phyloP scores from a whole-genome alignment of 2,329 filamentous ascomycete species.

The Phaeosphaeriaceae sp. region DNA sequence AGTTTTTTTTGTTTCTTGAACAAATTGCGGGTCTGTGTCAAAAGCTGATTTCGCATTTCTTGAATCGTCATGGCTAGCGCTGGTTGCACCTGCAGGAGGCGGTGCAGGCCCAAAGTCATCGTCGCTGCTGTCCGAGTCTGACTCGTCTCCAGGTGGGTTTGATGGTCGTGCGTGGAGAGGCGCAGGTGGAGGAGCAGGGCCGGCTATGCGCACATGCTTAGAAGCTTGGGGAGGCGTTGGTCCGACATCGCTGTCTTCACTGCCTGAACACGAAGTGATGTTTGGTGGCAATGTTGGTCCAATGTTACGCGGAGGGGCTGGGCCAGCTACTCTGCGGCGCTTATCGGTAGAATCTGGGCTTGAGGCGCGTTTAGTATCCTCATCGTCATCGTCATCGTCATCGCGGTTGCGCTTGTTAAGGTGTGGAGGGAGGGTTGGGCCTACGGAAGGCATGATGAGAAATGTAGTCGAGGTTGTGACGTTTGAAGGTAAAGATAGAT shows the following conservation, averaged over 20 bases:
- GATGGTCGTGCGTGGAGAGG: slow-evolving; percentile 54
- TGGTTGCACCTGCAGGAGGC: slow-evolving; percentile 39
- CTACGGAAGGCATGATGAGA: slow-evolving; percentile 68
- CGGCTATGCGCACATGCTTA: slow-evolving; percentile 52
- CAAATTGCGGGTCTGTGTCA: slow-evolving; percentile 39
- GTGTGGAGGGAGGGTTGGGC: slow-evolving; percentile 72
- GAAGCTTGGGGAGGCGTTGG: slow-evolving; percentile 54
- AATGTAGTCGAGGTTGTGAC: slow-evolving; percentile 2
- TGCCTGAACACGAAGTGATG: slow-evolving; percentile 29
- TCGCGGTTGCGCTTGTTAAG: slow-evolving; percentile 61
- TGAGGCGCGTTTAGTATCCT: slow-evolving; percentile 50
- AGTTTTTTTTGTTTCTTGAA: slow-evolving; percentile 51
- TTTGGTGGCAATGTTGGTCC: slow-evolving; percentile 62
- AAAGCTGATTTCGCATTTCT: slow-evolving; percentile 35
- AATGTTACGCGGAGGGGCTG: slow-evolving; percentile 60
- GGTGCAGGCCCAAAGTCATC: slow-evolving; percentile 56
- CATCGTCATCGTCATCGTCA: slow-evolving; percentile 51
- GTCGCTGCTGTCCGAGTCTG: slow-evolving; percentile 47
- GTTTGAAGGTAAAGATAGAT: background rate
- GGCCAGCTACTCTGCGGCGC: slow-evolving; percentile 61
- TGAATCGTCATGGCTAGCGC: slow-evolving; percentile 15
- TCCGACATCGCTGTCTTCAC: slow-evolving; percentile 35
- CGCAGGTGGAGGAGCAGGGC: slow-evolving; percentile 62
- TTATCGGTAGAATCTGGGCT: slow-evolving; percentile 55
- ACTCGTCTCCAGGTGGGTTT: slow-evolving; percentile 45